These are phyloP conservation scores for Alternaria tenuissima DNA, from an alignment of 2,329 filamentous ascomycete genomes.

Conservation along the genomic window DNA sequence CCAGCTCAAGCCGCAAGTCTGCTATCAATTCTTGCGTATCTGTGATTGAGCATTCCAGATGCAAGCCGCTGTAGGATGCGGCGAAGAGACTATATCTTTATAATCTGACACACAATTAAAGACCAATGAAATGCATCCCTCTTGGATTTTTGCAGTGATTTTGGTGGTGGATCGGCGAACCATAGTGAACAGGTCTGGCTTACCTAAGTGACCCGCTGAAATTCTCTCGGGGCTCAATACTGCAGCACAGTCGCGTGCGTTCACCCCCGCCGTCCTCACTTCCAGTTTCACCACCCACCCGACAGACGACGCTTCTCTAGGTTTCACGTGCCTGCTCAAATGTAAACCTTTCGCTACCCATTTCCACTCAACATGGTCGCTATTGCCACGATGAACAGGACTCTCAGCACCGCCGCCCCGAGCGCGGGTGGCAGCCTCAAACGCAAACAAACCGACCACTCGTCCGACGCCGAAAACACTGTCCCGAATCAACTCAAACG, in stretches of 20 bases:
- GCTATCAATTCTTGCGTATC: not conserved
- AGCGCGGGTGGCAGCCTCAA: conserved; percentile 48
- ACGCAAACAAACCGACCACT: conserved; percentile 45
- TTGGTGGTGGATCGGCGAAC: conserved; percentile 3
- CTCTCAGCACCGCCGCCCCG: conserved; percentile 39
- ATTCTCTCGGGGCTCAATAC: conserved; percentile 15
- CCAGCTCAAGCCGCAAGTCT: not conserved
- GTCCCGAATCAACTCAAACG: conserved; percentile 52
- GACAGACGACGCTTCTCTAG: conserved; percentile 1
- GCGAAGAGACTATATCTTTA: not conserved
- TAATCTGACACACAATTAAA: not conserved
- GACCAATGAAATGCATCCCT: not conserved
- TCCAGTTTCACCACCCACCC: conserved; percentile 19
- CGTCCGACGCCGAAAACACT: conserved; percentile 44
- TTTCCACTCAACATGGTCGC: conserved; percentile 46
- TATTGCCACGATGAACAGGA: conserved; percentile 44
- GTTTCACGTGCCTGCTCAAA: conserved; percentile 25
- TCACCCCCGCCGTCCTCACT: conserved; percentile 22
- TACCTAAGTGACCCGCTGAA: conserved; percentile 24
- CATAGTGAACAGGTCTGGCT: conserved; percentile 9
- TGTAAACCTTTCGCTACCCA: conserved; percentile 34
- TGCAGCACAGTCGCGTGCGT: conserved; percentile 24
- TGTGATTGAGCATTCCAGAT: not conserved
- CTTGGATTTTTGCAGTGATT: not conserved
- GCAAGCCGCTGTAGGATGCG: not conserved